Conservation (phyloP, 192 early-diverging fungal genomes). For the Coemansia sp. region DNA sequence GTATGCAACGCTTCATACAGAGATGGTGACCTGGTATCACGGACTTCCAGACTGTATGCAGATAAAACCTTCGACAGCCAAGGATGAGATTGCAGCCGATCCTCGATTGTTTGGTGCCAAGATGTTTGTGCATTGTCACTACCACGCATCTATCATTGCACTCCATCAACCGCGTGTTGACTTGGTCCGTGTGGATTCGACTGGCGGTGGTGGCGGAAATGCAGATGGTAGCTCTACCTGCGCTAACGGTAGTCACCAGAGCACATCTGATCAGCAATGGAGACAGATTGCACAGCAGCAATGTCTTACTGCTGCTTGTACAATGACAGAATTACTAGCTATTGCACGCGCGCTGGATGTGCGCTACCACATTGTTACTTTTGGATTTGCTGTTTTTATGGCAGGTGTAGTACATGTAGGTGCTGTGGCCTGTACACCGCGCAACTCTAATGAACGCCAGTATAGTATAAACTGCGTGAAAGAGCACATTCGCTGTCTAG, state of each 20-base stretch:
- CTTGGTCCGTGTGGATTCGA: constrained; percentile 42
- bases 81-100: constrained; percentile 27
- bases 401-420: constrained; percentile 53
- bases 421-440: constrained; percentile 42
- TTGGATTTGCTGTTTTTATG: constrained; percentile 54
- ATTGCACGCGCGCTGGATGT: constrained; percentile 39
- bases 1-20: constrained; percentile 42
- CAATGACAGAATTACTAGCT: constrained; percentile 48
- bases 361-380: constrained; percentile 50
- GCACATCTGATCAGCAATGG: constrained; percentile 23
- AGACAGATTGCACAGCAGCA: constrained; percentile 50
- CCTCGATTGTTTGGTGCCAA: constrained; percentile 46
- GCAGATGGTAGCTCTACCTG: not conserved
- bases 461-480: constrained; percentile 53
- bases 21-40: constrained; percentile 52
- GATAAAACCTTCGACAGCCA: constrained; percentile 17
- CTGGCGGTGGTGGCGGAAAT: constrained; percentile 4
- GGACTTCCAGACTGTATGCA: constrained; percentile 48
- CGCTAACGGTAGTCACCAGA: not conserved
- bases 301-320: constrained; percentile 51
- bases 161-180: constrained; percentile 53
- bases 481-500: constrained; percentile 46
- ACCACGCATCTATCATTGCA: constrained; percentile 51
- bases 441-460: constrained; percentile 45
- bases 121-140: constrained; percentile 55